Conservation (phyloP, 129 eudicot species). For the Flaveria trinervia region DNA sequence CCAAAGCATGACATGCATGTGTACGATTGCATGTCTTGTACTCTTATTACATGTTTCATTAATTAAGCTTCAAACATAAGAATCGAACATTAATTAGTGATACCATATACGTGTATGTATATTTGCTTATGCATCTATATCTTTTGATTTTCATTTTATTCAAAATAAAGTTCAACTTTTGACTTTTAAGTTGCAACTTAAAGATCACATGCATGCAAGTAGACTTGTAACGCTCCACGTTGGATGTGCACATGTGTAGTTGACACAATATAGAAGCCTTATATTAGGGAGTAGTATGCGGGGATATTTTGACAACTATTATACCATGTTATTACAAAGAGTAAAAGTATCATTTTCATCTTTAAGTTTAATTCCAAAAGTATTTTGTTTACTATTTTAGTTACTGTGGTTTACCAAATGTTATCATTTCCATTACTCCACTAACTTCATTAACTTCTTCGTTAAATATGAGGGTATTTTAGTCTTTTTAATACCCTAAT, state of each 20-base stretch:
- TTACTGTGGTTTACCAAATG: no score
- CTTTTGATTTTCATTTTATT: background rate
- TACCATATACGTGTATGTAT: background rate
- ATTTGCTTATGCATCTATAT: background rate
- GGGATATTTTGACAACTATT: background rate
- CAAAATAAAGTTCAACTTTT: constrained; percentile 3
- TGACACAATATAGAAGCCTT: constrained; percentile 13
- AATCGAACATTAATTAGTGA: background rate
- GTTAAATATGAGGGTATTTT: no score
- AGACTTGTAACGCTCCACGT: constrained; percentile 7
- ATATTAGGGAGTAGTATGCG: background rate
- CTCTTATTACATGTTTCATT: constrained; percentile 17
- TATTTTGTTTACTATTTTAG: no score
- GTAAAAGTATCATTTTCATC: no score
- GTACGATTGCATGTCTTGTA: constrained; percentile 19
- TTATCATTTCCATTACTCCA: no score
- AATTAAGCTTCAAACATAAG: background rate
- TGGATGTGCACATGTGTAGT: constrained; percentile 26
- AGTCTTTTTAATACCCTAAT: no score
- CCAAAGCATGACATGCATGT: background rate
- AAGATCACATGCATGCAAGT: constrained; percentile 20
- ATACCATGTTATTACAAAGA: background rate
- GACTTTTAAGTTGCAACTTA: constrained; percentile 1
- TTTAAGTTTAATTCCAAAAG: no score
- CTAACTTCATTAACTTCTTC: no score